Conservation (phyloP, 23 red algal genomes). For the Chondrus crispus region DNA sequence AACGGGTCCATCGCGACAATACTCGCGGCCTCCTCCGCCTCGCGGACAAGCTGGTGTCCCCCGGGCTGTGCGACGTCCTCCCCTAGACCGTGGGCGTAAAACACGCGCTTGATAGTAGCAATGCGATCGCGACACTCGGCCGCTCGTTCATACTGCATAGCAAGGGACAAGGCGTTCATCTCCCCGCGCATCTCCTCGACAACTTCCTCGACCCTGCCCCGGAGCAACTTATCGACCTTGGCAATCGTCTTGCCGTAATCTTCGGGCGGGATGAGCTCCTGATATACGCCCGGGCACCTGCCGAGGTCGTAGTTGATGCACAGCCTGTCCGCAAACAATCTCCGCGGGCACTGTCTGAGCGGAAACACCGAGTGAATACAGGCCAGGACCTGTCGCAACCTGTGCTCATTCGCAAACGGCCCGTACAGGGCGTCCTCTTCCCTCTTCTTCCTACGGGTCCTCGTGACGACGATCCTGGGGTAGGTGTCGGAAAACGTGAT, state of each 20-base stretch:
- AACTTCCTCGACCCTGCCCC: conserved; percentile 53
- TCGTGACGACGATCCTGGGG: conserved; percentile 54
- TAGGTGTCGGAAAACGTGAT: conserved; percentile 70
- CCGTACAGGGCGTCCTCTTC: conserved; percentile 62
- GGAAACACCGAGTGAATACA: conserved; percentile 52
- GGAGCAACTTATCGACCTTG: conserved; percentile 60
- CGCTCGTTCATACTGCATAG: conserved; percentile 57
- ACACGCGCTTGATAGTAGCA: conserved; percentile 4
- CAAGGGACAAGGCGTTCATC: conserved; percentile 28
- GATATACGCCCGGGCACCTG: conserved; percentile 79
- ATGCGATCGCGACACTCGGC: conserved; percentile 58
- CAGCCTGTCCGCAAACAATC: conserved; percentile 48
- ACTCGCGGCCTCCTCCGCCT: conserved; percentile 14
- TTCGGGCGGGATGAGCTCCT: conserved; percentile 41
- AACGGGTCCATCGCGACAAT: not conserved
- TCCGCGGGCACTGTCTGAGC: conserved; percentile 52
- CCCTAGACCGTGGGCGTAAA: conserved; percentile 19
- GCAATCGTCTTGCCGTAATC: conserved; percentile 46
- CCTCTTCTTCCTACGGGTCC: not conserved
- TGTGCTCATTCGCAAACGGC: conserved; percentile 64
- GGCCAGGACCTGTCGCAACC: conserved; percentile 33
- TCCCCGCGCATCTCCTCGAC: conserved; percentile 15
- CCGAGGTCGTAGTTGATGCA: conserved; percentile 87
- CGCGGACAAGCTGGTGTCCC: too few species aligned
- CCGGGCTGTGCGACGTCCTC: not conserved